These are phyloP conservation scores for Barnettozyma vustinii DNA, from an alignment of 805 yeast species.

Conservation along the genomic window DNA sequence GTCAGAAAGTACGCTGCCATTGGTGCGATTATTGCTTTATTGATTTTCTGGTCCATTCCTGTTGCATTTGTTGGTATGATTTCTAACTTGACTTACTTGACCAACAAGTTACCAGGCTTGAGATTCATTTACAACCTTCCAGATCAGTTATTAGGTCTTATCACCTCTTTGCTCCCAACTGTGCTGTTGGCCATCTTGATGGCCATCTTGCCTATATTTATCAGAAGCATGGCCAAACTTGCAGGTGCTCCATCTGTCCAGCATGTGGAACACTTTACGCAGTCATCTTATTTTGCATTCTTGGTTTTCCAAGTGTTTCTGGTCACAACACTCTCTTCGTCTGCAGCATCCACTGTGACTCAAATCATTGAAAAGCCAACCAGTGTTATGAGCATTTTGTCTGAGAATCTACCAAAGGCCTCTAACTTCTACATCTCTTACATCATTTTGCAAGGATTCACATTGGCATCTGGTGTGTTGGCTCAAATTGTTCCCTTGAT, in stretches of 20 bases:
- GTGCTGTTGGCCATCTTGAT: conserved; percentile 58
- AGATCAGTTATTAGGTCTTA: conserved; percentile 45
- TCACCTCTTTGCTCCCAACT: conserved; percentile 68
- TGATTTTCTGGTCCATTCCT: conserved; percentile 70
- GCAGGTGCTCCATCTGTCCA: conserved; percentile 56
- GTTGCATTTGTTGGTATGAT: conserved; percentile 74
- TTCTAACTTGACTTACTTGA: conserved; percentile 61
- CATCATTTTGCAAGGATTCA: conserved; percentile 61
- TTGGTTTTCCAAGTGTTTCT: conserved; percentile 68
- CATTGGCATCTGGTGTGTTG: conserved; percentile 58
- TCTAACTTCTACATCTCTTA: conserved; percentile 71
- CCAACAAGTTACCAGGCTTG: conserved; percentile 50
- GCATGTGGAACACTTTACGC: conserved; percentile 57
- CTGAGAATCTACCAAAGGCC: conserved; percentile 66
- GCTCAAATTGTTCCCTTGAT: conserved; percentile 57
- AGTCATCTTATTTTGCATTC: conserved; percentile 62
- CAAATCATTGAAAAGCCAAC: conserved; percentile 56
- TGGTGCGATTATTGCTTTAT: conserved; percentile 48
- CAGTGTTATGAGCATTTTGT: conserved; percentile 50
- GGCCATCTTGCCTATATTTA: conserved; percentile 60
- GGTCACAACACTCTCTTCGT: conserved; percentile 65
- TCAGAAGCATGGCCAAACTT: conserved; percentile 55
- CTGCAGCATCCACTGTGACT: conserved; percentile 64
- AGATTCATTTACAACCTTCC: conserved; percentile 56
- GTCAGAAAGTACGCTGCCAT: conserved; percentile 47